phyloP scores from a whole-genome alignment of 2,329 filamentous ascomycete species.

The Leptographium wingfieldii region DNA sequence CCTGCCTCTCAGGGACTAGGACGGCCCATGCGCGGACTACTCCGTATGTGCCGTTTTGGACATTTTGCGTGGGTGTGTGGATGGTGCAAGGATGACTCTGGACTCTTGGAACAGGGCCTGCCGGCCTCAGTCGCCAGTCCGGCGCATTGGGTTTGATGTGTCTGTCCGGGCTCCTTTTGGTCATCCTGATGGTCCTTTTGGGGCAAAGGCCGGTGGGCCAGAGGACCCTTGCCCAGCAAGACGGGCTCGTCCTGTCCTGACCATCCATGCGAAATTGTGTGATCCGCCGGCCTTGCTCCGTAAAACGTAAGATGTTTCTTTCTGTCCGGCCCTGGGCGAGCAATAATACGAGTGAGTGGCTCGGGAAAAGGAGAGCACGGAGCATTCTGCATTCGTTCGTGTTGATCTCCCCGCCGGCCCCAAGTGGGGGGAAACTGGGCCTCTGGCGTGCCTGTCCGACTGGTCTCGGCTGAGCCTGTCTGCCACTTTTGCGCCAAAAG shows the following conservation, averaged over 20 bases:
- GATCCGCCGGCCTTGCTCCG: neutral
- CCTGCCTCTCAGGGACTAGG: neutral
- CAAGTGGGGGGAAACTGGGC: neutral
- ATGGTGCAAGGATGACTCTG: neutral
- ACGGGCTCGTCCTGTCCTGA: neutral
- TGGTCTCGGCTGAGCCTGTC: neutral
- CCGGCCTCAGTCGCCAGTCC: neutral
- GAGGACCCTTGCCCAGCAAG: neutral
- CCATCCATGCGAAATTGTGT: neutral
- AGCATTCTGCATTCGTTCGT: neutral
- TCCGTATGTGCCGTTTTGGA: neutral
- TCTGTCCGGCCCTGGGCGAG: too few species aligned
- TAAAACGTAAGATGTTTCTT: neutral
- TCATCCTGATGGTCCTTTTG: neutral
- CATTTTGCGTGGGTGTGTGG: neutral
- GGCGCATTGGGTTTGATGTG: conserved; percentile 1
- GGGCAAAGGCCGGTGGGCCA: neutral
- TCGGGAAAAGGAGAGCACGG: neutral
- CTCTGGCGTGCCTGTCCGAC: neutral
- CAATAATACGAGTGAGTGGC: neutral
- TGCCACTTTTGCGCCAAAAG: neutral
- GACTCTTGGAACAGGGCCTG: neutral
- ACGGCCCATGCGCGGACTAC: neutral
- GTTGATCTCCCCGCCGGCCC: neutral
- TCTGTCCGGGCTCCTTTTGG: neutral